phyloP scores from a whole-genome alignment of 192 early-diverging fungal species.

The Backusella sp. region DNA sequence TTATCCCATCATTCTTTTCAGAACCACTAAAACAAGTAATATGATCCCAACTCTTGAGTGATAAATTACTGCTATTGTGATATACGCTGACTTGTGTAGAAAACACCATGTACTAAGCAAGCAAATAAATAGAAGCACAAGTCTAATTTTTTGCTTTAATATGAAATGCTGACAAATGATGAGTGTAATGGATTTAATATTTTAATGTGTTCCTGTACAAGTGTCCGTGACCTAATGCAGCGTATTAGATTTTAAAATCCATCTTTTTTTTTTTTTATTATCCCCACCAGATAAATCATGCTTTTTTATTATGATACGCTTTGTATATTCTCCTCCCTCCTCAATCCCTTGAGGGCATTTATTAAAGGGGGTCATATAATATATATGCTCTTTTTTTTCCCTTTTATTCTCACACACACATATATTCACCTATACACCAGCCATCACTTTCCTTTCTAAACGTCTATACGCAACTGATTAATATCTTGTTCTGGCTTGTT shows the following conservation, averaged over 20 bases:
- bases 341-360: not conserved
- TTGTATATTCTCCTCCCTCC: not conserved
- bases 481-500: not conserved
- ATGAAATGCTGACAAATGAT: not conserved
- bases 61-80: not conserved
- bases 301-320: not conserved
- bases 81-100: not conserved
- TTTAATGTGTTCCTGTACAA: not conserved
- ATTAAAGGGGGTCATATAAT: conserved; percentile 1
- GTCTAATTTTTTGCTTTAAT: not conserved
- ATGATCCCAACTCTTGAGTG: not conserved
- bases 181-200: not conserved
- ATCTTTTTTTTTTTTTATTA: not conserved
- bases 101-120: not conserved
- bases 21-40: conserved; percentile 9
- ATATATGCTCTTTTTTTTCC: not conserved
- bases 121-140: not conserved
- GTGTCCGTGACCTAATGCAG: conserved; percentile 6
- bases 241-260: not conserved
- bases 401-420: not conserved
- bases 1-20: conserved; percentile 17
- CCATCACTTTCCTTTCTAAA: not conserved
- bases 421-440: not conserved
- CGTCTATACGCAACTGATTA: not conserved
- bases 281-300: not conserved